Base-by-base conservation (phyloP, 2,329 filamentous ascomycete species). In the Catunica adiposa region DNA sequence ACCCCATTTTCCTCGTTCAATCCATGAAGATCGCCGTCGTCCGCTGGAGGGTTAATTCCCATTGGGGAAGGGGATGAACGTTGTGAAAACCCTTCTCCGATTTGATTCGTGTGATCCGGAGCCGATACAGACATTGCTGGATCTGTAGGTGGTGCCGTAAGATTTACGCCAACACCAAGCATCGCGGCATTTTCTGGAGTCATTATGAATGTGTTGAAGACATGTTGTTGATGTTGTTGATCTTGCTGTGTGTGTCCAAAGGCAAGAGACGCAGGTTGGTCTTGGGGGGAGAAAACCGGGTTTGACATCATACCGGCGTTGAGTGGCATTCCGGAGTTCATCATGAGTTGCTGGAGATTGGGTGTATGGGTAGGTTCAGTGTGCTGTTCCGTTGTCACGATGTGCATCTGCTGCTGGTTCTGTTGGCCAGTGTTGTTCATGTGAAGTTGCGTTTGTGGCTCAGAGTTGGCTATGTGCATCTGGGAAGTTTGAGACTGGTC, bases 341-440 rank as follows among this genome's bases (percentile, higher is more conserved):
- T 34, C 5, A 34, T 34, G 29, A 34, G 29, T 34, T 34, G 29
- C 11, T 34, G 29, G 11, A 34, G 29, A 34, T 34, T 11, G 11
- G 29, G 5, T 5, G 29, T 11, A 11, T 34, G 29, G 5, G 29
- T 5, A 11, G 29, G 29, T 34, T 34, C 29, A 34, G 29, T 34
- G 29, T 34, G 29, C 11, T 34, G 29, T 34, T 34, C 29, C 11
- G 29, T 34, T 34, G 29, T 5, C 5, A 34, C 29, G 5, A 34
- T 34, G 11, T 34, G 29, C 29, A 56, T 34, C 38, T 54, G 51
- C 29, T 56, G 54, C 23, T 40, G 26, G 31, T 52, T 52, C 7
- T 51, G 55, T 42, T 55, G 54, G 20, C 52, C 56, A 11, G 38
- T 55, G 1, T 54, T 11, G 52, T 2, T 34, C 38, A 11, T 23